A percentile compares a stretch with the other conserved stretches of the same genome.
Evolutionary conservation across 495 filamentous ascomycete species (phyloP).

Genomic region (Tuber brumale): DNA sequence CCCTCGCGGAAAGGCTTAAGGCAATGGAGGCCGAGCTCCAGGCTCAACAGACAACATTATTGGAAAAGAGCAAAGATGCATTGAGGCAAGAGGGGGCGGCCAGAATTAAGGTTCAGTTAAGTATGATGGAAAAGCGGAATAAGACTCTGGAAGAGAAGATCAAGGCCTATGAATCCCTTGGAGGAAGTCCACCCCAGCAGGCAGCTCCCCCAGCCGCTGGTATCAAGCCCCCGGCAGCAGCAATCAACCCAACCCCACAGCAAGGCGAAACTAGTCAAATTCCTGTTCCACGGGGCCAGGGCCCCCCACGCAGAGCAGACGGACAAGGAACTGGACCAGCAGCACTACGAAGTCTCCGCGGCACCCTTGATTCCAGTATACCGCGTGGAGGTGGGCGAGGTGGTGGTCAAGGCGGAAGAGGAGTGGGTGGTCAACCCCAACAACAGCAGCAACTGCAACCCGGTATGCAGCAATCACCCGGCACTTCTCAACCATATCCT

Average conservation of each 20-base stretch:
- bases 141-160: constrained; percentile 63
- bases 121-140: constrained; percentile 68
- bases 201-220: constrained; percentile 17
- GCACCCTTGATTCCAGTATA: constrained; percentile 34
- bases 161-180: constrained; percentile 69
- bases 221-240: constrained; percentile 25
- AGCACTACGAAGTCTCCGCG: constrained; percentile 35
- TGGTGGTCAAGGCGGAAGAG: constrained; percentile 22
- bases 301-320: constrained; percentile 12
- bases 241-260: constrained; percentile 17
- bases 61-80: constrained; percentile 54
- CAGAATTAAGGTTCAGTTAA: constrained; percentile 63
- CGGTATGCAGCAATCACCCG: background rate
- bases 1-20: constrained; percentile 38
- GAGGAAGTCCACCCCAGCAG: constrained; percentile 9
- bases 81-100: constrained; percentile 57
- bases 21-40: constrained; percentile 45
- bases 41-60: constrained; percentile 44
- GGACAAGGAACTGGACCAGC: constrained; percentile 36
- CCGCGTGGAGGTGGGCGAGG: constrained; percentile 34
- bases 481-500: background rate
- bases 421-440: constrained; percentile 8
- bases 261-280: constrained; percentile 31
- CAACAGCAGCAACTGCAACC: background rate
- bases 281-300: constrained; percentile 12